Percentiles rank a stretch among this genome's conserved stretches.
phyloP scores from a whole-genome alignment of 306 rosid genomes.

The Gastrolobium villosum region DNA sequence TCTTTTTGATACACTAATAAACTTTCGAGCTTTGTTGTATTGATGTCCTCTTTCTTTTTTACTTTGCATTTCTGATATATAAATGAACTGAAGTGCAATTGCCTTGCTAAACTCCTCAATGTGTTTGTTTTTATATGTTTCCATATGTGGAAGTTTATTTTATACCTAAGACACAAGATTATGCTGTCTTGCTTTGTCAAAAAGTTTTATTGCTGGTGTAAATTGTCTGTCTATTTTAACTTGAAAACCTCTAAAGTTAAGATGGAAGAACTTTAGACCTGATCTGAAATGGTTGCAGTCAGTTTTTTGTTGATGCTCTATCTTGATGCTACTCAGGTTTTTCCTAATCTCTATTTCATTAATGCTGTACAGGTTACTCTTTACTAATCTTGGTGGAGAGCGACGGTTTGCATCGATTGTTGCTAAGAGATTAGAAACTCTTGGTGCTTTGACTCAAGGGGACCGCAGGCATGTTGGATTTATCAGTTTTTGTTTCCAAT shows the following conservation, averaged over 20 bases:
- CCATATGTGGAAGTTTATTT: constrained; percentile 8
- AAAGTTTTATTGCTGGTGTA: constrained; percentile 27
- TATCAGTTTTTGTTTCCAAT: constrained; percentile 40
- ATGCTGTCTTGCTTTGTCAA: constrained; percentile 33
- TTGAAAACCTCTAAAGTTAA: constrained; percentile 16
- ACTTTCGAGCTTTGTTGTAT: neutral
- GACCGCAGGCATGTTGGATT: constrained; percentile 86
- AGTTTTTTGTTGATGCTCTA: constrained; percentile 23
- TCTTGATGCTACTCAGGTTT: constrained; percentile 11
- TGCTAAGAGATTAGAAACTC: constrained; percentile 97
- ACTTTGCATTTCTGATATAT: neutral
- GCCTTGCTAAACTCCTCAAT: constrained; percentile 11
- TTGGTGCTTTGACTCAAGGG: constrained; percentile 98
- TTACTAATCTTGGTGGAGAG: constrained; percentile 97
- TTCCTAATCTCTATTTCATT: constrained; percentile 34
- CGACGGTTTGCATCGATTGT: constrained; percentile 98
- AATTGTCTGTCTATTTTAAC: constrained; percentile 13
- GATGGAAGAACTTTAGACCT: constrained; percentile 30
- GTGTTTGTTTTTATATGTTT: neutral
- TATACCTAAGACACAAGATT: neutral
- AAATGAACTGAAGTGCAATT: neutral
- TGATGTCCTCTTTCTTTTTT: constrained; percentile 13
- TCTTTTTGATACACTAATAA: neutral
- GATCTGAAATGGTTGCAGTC: constrained; percentile 32
- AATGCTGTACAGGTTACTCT: constrained; percentile 78